Evolutionary conservation across 441 rosid species (phyloP), one percentile per base, ranked within the genome.

Genomic region (Aquilaria agallochum): DNA sequence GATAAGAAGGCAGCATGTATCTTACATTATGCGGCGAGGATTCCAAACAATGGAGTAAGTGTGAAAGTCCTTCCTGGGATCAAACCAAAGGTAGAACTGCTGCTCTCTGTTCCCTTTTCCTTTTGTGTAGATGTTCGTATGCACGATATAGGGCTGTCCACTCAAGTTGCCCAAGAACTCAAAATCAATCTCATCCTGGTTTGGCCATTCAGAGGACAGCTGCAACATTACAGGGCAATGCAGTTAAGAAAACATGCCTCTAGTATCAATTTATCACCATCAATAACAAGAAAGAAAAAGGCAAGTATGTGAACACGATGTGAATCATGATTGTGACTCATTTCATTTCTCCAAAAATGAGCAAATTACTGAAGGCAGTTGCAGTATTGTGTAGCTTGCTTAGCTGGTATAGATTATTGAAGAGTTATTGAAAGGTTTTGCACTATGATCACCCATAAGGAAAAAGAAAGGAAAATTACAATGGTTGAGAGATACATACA

Each of bases 141-240:
- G 83, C 49, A 76, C 51, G 69, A 76, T 79, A 66, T 70, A 68
- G 5, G 83, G 83, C 54, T 79, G 78, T 2, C 83, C 83, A 6
- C 61, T 73, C 53, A 78, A 70, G 78, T 79, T 79, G 31, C 83
- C 83, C 72, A 79, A 53, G 76, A 79, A 79, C 80, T 79, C 83
- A 51, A 79, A 79, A 61, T 79, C 83, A 56, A 79, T 79, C 64
- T 79, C 83, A 20, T 79, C 80, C 32, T 79, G 83, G 64, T 79
- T 80, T 9, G 83, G 13, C 50, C 72, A 75, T 67, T 75, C 77
- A 45, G 80, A 78, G 50, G 83, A 72, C 49, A 78, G 72, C 83
- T 78, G 83, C 59, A 69, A 44, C 27, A 20, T 20, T 20, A 20
- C 27, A 20, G 27, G 27, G 27, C 27, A 20, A 20, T 20, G 27